Evolutionary conservation across 805 yeast species (phyloP).

Genomic region (Blastobotrys chiropterorum): DNA sequence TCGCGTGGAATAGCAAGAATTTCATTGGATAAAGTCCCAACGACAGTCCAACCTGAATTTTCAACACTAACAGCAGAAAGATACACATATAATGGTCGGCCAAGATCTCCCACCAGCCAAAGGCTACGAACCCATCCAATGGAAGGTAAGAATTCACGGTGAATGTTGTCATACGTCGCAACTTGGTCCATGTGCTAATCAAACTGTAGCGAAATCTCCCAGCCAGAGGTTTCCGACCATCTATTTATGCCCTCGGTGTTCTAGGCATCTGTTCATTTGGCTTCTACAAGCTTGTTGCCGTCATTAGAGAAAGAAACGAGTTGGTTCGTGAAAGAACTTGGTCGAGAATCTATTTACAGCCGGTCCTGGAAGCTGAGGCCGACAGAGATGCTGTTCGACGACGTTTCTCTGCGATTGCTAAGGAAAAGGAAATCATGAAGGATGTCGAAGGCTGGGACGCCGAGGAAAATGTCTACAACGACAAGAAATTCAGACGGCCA

Average conservation of each 20-base stretch:
- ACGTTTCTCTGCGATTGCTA: constrained; percentile 52
- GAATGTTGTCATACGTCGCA: no score
- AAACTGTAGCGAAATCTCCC: constrained; percentile 58
- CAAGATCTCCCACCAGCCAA: constrained; percentile 87
- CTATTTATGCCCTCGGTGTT: constrained; percentile 60
- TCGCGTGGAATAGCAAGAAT: neutral
- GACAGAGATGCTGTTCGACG: constrained; percentile 76
- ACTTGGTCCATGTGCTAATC: neutral
- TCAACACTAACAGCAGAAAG: constrained; percentile 5
- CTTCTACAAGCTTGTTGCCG: constrained; percentile 57
- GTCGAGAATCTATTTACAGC: constrained; percentile 68
- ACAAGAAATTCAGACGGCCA: constrained; percentile 37
- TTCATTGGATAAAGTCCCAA: constrained; percentile 1
- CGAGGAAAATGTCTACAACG: constrained; percentile 41
- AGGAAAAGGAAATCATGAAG: constrained; percentile 65
- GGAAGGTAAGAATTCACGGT: constrained; percentile 44
- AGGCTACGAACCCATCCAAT: constrained; percentile 81
- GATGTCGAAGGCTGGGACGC: constrained; percentile 59
- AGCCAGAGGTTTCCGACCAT: constrained; percentile 76
- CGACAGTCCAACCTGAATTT: constrained; percentile 3
- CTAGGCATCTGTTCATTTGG: constrained; percentile 65
- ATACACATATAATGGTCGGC: constrained; percentile 15
- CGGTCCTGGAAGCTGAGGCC: constrained; percentile 72
- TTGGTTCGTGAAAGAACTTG: constrained; percentile 68
- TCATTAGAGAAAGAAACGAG: constrained; percentile 69